phyloP scores from a whole-genome alignment of 2,329 filamentous ascomycete species.

The Aurifilum marmelostoma region DNA sequence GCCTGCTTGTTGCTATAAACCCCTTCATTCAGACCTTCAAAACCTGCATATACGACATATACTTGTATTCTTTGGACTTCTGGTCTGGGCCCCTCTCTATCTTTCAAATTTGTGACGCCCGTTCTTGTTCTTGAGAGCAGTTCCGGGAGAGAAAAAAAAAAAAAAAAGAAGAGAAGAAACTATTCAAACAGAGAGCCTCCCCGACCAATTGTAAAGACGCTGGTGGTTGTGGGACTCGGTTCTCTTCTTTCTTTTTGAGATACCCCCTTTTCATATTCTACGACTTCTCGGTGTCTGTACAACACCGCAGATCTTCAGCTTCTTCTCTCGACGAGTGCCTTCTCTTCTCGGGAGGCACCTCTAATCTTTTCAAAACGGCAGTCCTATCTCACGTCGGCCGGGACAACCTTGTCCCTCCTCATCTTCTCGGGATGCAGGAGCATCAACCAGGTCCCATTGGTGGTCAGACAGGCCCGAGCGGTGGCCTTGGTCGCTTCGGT shows the following conservation, averaged over 20 bases:
- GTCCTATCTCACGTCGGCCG: slow-evolving; percentile 74
- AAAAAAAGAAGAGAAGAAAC: background rate
- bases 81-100: slow-evolving; percentile 22
- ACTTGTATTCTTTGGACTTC: slow-evolving; percentile 27
- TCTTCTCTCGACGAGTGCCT: slow-evolving; percentile 49
- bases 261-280: slow-evolving; percentile 28
- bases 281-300: slow-evolving; percentile 31
- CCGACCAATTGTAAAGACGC: slow-evolving; percentile 12
- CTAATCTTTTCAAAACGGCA: slow-evolving; percentile 74
- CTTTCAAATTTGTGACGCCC: slow-evolving; percentile 21
- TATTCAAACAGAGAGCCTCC: slow-evolving; percentile 4
- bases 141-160: slow-evolving; percentile 6
- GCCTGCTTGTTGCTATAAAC: slow-evolving; percentile 17
- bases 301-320: slow-evolving; percentile 33
- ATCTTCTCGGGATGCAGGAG: slow-evolving; percentile 91
- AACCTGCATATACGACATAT: slow-evolving; percentile 27
- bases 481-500: slow-evolving; percentile 65
- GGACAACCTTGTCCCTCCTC: slow-evolving; percentile 86
- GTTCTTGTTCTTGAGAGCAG: slow-evolving; percentile 25
- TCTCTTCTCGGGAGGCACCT: slow-evolving; percentile 51
- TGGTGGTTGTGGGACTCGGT: slow-evolving; percentile 21
- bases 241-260: slow-evolving; percentile 23
- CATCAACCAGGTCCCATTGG: slow-evolving; percentile 65
- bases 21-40: slow-evolving; percentile 12
- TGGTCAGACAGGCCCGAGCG: slow-evolving; percentile 60